phyloP scores from a whole-genome alignment of 176 grass and related monocot species.

The Pontederia crassipes region DNA sequence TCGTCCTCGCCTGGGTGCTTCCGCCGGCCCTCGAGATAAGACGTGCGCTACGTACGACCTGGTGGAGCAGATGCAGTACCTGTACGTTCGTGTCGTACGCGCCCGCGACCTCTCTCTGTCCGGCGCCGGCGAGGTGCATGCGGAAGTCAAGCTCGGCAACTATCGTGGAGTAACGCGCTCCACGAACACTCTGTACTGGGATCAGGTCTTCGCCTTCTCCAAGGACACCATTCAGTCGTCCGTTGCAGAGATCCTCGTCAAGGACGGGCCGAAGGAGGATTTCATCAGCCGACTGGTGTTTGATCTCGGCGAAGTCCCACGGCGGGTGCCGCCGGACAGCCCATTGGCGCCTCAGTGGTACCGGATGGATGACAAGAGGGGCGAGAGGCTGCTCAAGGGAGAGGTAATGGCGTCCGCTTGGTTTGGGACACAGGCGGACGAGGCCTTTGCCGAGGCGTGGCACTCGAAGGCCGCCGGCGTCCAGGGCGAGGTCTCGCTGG shows the following conservation, averaged over 20 bases:
- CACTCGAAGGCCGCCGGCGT: conserved; percentile 78
- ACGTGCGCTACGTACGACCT: conserved; percentile 69
- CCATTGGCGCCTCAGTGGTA: conserved; percentile 90
- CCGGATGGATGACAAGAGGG: conserved; percentile 69
- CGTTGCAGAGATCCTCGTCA: conserved; percentile 55
- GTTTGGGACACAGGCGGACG: conserved; percentile 86
- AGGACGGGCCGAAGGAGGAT: conserved; percentile 53
- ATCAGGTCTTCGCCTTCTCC: conserved; percentile 90
- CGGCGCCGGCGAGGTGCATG: conserved; percentile 39
- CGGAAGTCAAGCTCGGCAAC: conserved; percentile 91
- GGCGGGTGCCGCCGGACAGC: conserved; percentile 73
- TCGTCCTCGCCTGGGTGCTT: conserved; percentile 48
- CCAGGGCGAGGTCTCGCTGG: conserved; percentile 44
- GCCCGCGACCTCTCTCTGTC: conserved; percentile 35
- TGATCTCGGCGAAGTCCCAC: conserved; percentile 77
- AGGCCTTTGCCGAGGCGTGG: conserved; percentile 87
- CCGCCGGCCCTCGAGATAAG: conserved; percentile 39
- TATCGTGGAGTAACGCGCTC: conserved; percentile 67
- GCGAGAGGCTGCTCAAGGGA: conserved; percentile 25
- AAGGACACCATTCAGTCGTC: conserved; percentile 81
- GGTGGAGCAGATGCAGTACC: conserved; percentile 89
- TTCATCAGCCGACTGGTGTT: conserved; percentile 66
- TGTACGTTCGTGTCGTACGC: conserved; percentile 80
- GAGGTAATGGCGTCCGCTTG: conserved; percentile 76
- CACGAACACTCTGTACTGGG: conserved; percentile 39